These are phyloP conservation scores for Hyaloperonospora brassicae DNA, from an alignment of 352 stramenopile genomes.

Conservation along the genomic window DNA sequence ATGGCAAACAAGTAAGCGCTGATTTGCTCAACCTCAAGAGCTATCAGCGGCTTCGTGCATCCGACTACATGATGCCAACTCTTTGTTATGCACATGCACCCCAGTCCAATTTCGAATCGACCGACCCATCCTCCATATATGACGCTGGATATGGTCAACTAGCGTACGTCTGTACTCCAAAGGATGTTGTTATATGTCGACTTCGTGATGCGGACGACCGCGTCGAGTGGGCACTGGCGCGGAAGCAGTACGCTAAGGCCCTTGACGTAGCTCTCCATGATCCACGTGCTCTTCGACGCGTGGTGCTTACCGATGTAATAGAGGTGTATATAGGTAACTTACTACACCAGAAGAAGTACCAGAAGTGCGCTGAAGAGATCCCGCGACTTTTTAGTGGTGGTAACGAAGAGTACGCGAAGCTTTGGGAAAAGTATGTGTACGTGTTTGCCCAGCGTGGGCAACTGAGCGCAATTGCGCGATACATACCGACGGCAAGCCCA, in stretches of 20 bases:
- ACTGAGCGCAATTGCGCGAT: constrained; percentile 58
- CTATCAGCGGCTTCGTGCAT: constrained; percentile 63
- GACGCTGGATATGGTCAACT: constrained; percentile 59
- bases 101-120: constrained; percentile 15
- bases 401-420: constrained; percentile 44
- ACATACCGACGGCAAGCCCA: constrained; percentile 66
- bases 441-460: constrained; percentile 74
- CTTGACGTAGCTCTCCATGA: constrained; percentile 61
- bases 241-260: constrained; percentile 52
- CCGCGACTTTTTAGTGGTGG: constrained; percentile 52
- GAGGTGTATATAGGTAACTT: constrained; percentile 73
- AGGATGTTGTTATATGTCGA: constrained; percentile 81
- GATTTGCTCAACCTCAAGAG: constrained; percentile 69
- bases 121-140: constrained; percentile 42
- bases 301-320: constrained; percentile 56
- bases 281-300: constrained; percentile 39
- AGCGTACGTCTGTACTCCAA: constrained; percentile 74
- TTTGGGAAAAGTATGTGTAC: constrained; percentile 86
- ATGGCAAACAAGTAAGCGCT: constrained; percentile 82
- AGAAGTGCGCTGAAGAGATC: constrained; percentile 65
- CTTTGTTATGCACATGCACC: constrained; percentile 46
- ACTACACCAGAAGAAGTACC: constrained; percentile 64
- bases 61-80: constrained; percentile 77
- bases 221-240: constrained; percentile 55
- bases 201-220: constrained; percentile 72